These are phyloP conservation scores for Ogataea trehalophila DNA, from an alignment of 805 yeast genomes.

Conservation along the genomic window DNA sequence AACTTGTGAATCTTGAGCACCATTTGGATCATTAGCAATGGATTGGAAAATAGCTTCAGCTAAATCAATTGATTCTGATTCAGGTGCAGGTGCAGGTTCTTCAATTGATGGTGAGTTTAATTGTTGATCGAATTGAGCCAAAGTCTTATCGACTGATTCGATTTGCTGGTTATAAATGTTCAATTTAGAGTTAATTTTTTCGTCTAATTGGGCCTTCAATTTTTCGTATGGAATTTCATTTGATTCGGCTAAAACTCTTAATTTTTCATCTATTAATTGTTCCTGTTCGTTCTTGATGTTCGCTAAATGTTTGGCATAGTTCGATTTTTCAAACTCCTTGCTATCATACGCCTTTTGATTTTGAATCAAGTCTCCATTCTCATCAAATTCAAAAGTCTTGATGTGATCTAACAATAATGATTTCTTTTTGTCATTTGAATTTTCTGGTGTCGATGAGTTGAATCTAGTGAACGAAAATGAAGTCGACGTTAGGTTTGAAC, in stretches of 20 bases:
- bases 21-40: conserved; percentile 13
- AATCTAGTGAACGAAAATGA: conserved; percentile 1
- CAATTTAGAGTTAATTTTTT: conserved; percentile 15
- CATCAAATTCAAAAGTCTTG: conserved; percentile 16
- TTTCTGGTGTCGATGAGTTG: neutral
- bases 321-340: conserved; percentile 20
- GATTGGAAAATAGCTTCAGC: conserved; percentile 18
- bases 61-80: conserved; percentile 8
- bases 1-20: conserved; percentile 17
- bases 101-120: conserved; percentile 10
- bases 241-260: conserved; percentile 19
- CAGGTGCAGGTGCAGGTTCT: neutral
- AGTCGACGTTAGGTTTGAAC: neutral
- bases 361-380: conserved; percentile 21
- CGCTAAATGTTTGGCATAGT: conserved; percentile 15
- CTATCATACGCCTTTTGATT: conserved; percentile 13
- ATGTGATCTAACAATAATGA: conserved; percentile 5
- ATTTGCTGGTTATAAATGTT: conserved; percentile 2
- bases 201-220: conserved; percentile 17
- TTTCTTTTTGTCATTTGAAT: neutral
- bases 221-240: conserved; percentile 17
- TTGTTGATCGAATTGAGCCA: conserved; percentile 14
- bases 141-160: conserved; percentile 8
- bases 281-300: conserved; percentile 17
- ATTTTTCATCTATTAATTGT: conserved; percentile 21